phyloP scores from a whole-genome alignment of 768 basidiomycete genomes.

The Kwoniella pini region DNA sequence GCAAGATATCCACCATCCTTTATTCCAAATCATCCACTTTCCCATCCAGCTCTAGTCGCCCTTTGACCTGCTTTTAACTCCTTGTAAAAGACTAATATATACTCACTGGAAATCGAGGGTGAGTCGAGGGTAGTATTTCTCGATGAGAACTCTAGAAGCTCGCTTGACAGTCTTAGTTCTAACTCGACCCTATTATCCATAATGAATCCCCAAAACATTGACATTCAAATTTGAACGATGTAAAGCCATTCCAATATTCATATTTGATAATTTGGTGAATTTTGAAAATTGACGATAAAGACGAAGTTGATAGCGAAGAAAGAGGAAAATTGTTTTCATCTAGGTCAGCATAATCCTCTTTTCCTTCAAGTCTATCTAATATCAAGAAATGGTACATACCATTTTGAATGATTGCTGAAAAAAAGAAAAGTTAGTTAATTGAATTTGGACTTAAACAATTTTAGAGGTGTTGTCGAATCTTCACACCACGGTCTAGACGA shows the following conservation, averaged over 20 bases:
- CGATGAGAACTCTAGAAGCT: slow-evolving; percentile 96
- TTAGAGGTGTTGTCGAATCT: not conserved
- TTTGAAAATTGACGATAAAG: not conserved
- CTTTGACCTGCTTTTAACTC: no score
- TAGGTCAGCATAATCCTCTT: slow-evolving; percentile 14
- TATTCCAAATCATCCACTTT: no score
- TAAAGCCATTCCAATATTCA: not conserved
- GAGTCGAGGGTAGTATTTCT: slow-evolving; percentile 99
- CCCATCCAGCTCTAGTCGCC: no score
- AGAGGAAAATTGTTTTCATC: not conserved
- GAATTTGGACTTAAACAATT: not conserved
- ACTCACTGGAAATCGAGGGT: slow-evolving; percentile 90
- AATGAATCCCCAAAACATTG: slow-evolving; percentile 1
- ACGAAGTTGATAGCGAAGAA: not conserved
- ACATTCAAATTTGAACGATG: not conserved
- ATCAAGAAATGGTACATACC: slow-evolving; percentile 4
- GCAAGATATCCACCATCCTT: no score
- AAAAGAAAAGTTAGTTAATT: slow-evolving; percentile 19
- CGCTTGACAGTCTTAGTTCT: slow-evolving; percentile 99
- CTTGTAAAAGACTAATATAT: no score
- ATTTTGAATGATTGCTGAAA: slow-evolving; percentile 18
- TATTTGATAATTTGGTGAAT: not conserved
- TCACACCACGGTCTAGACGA: no score
- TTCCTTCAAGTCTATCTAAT: not conserved
- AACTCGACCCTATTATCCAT: slow-evolving; percentile 79